Percentiles rank a stretch among this genome's conserved stretches.
Evolutionary conservation across 306 rosid genomes (phyloP).

Genomic region (Cucurbita moschata): DNA sequence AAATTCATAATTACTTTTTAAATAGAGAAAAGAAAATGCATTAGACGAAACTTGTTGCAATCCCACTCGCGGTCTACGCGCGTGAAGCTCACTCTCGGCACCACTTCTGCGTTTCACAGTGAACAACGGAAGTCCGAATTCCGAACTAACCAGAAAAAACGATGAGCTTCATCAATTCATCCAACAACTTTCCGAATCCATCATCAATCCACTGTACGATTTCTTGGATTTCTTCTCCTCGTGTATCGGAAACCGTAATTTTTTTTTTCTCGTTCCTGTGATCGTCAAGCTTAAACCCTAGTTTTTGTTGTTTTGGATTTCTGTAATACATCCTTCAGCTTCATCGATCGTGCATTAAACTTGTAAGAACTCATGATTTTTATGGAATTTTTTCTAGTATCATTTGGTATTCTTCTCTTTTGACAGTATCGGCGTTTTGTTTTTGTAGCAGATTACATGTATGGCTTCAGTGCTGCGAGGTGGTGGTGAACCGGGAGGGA

Average conservation of each 20-base stretch:
- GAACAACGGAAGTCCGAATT: slow-evolving; percentile 2
- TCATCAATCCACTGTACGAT: background rate
- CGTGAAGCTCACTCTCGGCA: background rate
- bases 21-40: background rate
- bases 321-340: background rate
- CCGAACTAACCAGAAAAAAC: background rate
- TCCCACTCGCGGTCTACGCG: slow-evolving; percentile 1
- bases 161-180: background rate
- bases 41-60: background rate
- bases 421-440: background rate
- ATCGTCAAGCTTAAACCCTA: slow-evolving; percentile 5
- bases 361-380: background rate
- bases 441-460: background rate
- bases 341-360: background rate
- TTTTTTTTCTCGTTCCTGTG: background rate
- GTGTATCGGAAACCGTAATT: background rate
- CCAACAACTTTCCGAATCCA: background rate
- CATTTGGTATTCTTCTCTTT: background rate
- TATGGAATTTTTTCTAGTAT: background rate
- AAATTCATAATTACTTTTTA: background rate
- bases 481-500: slow-evolving; percentile 14
- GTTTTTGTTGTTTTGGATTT: background rate
- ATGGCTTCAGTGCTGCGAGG: slow-evolving; percentile 30
- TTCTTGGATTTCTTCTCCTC: background rate
- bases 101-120: slow-evolving; percentile 8